Evolutionary conservation across 2,329 filamentous ascomycete genomes (phyloP), one percentile per base, ranked within the genome.

Genomic region (Botrytis cinerea): DNA sequence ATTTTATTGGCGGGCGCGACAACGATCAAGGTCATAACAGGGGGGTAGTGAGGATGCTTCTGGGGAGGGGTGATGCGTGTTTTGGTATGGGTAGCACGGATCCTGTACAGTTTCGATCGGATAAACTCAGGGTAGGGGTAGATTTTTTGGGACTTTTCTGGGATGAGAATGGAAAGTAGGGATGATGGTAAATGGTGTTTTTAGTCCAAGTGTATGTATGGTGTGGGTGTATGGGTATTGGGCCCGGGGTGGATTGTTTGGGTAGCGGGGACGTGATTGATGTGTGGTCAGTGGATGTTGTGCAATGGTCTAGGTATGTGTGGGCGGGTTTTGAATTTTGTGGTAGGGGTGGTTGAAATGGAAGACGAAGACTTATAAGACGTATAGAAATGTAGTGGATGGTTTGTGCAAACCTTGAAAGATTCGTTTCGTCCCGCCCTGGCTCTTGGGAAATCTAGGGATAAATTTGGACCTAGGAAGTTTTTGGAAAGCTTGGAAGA

Each of bases 1-100:
- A 57, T 70, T 38, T 71, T 73, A 73, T 71, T 73, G 67, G 72
- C 60, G 67, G 60, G 48, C 60, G 69, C 46, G 57, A 59, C 68
- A 71, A 64, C 72, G 72, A 73, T 73, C 72, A 73, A 54, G 72
- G 64, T 61, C 68, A 10, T 62, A 73, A 60, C 71, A 73, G 63
- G 71, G 71, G 64, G 46, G 64, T 35, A 70, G 45, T 67, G 46
- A 57, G 51, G 62, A 60, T 68, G 62, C 62, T 43, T 62, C 72
- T 73, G 48, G 59, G 72, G 72, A 73, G 67, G 72, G 67, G 68
- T 68, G 61, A 35, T 57, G 25, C 51, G 38, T 72, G 71, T 72
- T 72, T 68, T 54, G 70, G 71, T 68, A 68, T 54, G 35, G 51
- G 71, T 72, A 72, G 62, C 62, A 72, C 71, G 62, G 62, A 72